A percentile compares a stretch with the other conserved stretches of the same genome.
These are phyloP conservation scores for Boletus eberwhitei DNA, from an alignment of 768 basidiomycete genomes.

Conservation along the genomic window DNA sequence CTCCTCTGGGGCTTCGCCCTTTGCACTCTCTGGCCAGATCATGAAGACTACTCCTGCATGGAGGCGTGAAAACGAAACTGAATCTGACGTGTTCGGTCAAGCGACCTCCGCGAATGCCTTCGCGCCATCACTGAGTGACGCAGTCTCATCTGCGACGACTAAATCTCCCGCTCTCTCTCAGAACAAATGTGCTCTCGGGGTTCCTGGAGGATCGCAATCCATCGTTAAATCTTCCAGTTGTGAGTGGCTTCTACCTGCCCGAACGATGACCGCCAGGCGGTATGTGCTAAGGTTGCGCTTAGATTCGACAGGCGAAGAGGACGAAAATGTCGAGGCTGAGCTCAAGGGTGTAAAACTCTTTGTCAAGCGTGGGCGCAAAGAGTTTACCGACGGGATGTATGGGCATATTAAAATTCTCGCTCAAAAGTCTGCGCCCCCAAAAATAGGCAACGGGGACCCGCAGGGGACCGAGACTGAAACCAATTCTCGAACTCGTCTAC, in stretches of 20 bases:
- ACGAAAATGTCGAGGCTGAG: constrained; percentile 53
- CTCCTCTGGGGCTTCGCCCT: constrained; percentile 22
- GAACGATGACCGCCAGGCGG: not conserved
- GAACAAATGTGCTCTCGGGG: not conserved
- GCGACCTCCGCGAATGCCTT: constrained; percentile 6
- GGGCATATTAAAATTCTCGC: constrained; percentile 61
- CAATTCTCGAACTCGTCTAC: constrained; percentile 27
- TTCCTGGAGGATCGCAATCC: not conserved
- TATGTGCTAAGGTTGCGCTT: not conserved
- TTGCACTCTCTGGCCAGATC: constrained; percentile 15
- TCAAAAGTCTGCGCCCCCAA: constrained; percentile 19
- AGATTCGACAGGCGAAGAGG: constrained; percentile 61
- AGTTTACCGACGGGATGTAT: constrained; percentile 57
- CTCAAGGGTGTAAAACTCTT: constrained; percentile 61
- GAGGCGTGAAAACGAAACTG: constrained; percentile 13
- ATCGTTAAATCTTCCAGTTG: constrained; percentile 12
- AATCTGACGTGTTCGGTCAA: constrained; percentile 9
- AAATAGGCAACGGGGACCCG: not conserved
- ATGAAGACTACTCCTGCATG: constrained; percentile 26
- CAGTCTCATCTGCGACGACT: not conserved
- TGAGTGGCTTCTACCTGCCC: constrained; percentile 8
- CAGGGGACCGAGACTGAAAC: constrained; percentile 5
- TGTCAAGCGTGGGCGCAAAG: constrained; percentile 35
- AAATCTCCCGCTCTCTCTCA: not conserved
- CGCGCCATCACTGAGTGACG: constrained; percentile 22